Conservation (phyloP, 2,329 filamentous ascomycete genomes). For the Alternaria triticimaculans region DNA sequence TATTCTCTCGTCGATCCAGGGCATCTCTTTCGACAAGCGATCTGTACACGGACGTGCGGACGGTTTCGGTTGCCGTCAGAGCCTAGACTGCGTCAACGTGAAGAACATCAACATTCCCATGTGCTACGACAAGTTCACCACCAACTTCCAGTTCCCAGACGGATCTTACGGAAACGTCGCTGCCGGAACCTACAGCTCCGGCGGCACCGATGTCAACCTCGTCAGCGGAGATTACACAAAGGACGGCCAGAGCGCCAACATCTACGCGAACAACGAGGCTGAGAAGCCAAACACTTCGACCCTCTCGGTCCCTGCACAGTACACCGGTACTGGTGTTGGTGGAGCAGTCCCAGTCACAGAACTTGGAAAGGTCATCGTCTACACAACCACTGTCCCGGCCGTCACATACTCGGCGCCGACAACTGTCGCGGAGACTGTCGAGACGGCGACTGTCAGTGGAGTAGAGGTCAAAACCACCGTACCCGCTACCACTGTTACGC, state of each 20-base stretch:
- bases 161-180: slow-evolving; percentile 56
- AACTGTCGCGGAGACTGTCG: slow-evolving; percentile 26
- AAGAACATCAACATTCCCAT: slow-evolving; percentile 53
- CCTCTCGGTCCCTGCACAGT: slow-evolving; percentile 54
- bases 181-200: slow-evolving; percentile 52
- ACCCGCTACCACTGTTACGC: slow-evolving; percentile 27
- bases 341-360: slow-evolving; percentile 54
- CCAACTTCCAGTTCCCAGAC: slow-evolving; percentile 57
- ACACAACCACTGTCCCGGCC: slow-evolving; percentile 42
- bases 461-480: slow-evolving; percentile 24
- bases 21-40: slow-evolving; percentile 41
- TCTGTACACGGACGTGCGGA: slow-evolving; percentile 25
- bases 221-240: slow-evolving; percentile 54
- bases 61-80: slow-evolving; percentile 46
- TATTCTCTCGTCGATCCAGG: slow-evolving; percentile 44
- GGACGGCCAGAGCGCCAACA: slow-evolving; percentile 51
- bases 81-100: slow-evolving; percentile 52
- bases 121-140: slow-evolving; percentile 62
- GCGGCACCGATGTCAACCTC: slow-evolving; percentile 52
- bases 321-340: slow-evolving; percentile 55
- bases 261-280: slow-evolving; percentile 50
- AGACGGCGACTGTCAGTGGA: slow-evolving; percentile 26
- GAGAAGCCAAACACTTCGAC: slow-evolving; percentile 55
- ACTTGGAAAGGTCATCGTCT: slow-evolving; percentile 49
- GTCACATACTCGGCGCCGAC: slow-evolving; percentile 35